Evolutionary conservation across 1,284 basidiomycete genomes (phyloP), one percentile per base, ranked within the genome.

Genomic region (Schizophyllum commune): DNA sequence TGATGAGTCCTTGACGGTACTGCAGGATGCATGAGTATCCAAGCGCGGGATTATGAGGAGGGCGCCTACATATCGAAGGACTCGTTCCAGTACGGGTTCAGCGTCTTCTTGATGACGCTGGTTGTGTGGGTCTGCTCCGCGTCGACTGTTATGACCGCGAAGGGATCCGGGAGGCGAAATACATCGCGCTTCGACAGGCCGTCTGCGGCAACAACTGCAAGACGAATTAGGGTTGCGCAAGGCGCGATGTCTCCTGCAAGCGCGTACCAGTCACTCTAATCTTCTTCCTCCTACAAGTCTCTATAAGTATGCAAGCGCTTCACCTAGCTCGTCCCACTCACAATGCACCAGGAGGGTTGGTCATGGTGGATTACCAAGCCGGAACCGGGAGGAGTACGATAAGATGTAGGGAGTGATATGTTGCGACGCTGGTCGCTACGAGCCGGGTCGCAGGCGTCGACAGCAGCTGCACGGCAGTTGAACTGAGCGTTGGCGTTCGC

Each of bases 31-130:
- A 62, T 58, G 66, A 56, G 64, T 60, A 61, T 32, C 56, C 51
- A 15, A 21, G 58, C 34, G 58, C 27, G 20, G 9, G 56, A 55
- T 39, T 55, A 20, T 61, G 20, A 34, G 13, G 32, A 39, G 9
- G 56, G 20, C 13, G 66, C 79, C 64, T 64, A 91, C 91, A 94
- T 88, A 69, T 94, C 92, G 73, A 95, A 95, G 69, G 88, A 90
- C 76, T 95, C 93, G 72, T 94, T 95, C 93, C 93, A 95, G 73
- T 95, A 95, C 1, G 92, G 92, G 76, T 94, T 95, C 57, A 95
- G 74, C 1, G 92, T 94, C 76, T 88, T 89, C 77, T 92, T 94
- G 72, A 95, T 94, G 54, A 92, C 92, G 60, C 86, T 91, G 5
- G 94, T 96, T 0, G 94, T 95, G 68, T 94, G 91, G 0, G 94